These are phyloP conservation scores for Nicotiana noctiflora DNA, from an alignment of 257 asterid genomes.

Conservation along the genomic window DNA sequence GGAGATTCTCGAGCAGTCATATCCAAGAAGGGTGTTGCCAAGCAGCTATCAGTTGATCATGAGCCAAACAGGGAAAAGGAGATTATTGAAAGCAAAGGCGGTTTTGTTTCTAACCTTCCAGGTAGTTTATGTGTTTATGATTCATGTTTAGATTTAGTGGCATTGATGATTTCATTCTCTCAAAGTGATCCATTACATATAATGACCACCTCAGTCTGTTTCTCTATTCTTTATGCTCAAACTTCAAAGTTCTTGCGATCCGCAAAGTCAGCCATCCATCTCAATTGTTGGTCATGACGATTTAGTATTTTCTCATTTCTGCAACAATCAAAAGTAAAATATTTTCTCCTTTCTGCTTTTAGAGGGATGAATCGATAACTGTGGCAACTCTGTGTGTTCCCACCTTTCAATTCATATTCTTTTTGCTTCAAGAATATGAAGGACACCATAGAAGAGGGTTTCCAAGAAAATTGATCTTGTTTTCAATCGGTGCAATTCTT, in stretches of 20 bases:
- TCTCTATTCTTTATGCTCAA: not conserved
- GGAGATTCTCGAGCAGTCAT: slow-evolving; percentile 91
- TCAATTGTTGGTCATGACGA: not conserved
- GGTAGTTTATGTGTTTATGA: slow-evolving; percentile 27
- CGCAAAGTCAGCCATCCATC: not conserved
- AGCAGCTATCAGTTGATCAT: slow-evolving; percentile 85
- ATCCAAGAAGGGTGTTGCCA: slow-evolving; percentile 53
- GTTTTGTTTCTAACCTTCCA: slow-evolving; percentile 83
- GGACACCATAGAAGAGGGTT: not conserved
- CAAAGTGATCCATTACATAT: not conserved
- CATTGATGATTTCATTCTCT: not conserved
- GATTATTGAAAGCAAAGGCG: slow-evolving; percentile 83
- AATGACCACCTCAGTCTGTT: not conserved
- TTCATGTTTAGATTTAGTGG: not conserved
- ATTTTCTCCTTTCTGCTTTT: not conserved
- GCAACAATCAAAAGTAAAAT: not conserved
- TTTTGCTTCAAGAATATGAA: too few relatives aligned
- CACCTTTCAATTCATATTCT: not conserved
- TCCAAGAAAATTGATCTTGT: not conserved
- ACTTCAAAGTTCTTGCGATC: not conserved
- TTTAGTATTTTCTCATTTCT: not conserved
- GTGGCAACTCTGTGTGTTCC: not conserved
- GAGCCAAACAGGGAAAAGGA: slow-evolving; percentile 76
- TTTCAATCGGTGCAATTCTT: not conserved
- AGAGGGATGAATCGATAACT: not conserved